These are phyloP conservation scores for Pichia eremophila DNA, from an alignment of 805 yeast species.

Conservation along the genomic window DNA sequence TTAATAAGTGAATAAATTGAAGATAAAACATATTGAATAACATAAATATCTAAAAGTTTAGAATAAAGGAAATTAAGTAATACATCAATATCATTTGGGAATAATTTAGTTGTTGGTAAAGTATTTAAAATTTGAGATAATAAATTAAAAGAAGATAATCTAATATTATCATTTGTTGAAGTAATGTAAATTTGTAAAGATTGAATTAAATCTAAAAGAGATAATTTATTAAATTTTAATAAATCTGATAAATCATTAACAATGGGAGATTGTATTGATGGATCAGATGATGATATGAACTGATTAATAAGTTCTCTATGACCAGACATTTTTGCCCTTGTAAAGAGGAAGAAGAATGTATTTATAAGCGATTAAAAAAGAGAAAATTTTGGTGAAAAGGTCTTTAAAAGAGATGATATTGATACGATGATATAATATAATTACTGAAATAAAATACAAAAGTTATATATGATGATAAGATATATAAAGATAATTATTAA, in stretches of 20 bases:
- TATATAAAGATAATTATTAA: too few relatives aligned
- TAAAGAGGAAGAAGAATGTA: background rate
- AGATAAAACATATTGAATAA: constrained; percentile 40
- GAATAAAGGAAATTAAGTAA: constrained; percentile 49
- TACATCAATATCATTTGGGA: constrained; percentile 40
- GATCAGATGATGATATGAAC: constrained; percentile 3
- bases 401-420: too few relatives aligned
- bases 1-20: constrained; percentile 45
- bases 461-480: too few relatives aligned
- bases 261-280: background rate
- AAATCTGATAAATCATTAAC: constrained; percentile 1
- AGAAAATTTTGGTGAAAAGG: too few relatives aligned
- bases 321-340: constrained; percentile 1
- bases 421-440: too few relatives aligned
- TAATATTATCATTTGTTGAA: constrained; percentile 32
- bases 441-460: too few relatives aligned
- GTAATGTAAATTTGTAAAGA: constrained; percentile 32
- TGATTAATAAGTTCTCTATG: constrained; percentile 5
- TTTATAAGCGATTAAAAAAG: too few relatives aligned
- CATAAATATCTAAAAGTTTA: constrained; percentile 56
- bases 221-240: constrained; percentile 3
- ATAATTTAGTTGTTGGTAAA: constrained; percentile 20
- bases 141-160: constrained; percentile 34
- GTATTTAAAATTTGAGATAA: constrained; percentile 28
- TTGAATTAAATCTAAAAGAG: constrained; percentile 9